These are phyloP conservation scores for Corylus americana DNA, from an alignment of 306 rosid genomes.

Conservation along the genomic window DNA sequence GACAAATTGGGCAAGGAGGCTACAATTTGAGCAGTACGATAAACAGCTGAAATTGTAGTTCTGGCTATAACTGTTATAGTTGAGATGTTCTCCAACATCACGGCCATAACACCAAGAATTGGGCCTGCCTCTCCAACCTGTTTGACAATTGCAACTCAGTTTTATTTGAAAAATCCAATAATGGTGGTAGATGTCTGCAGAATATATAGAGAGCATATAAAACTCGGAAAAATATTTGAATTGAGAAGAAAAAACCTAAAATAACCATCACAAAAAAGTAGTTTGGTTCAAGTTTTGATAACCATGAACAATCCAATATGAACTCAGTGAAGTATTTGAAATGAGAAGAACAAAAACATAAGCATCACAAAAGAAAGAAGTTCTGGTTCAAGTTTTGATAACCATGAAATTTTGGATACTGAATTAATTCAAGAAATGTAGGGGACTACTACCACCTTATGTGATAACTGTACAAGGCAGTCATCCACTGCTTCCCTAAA, in stretches of 20 bases:
- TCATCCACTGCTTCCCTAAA: conserved; percentile 72
- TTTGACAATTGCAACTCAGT: conserved; percentile 36
- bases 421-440: conserved; percentile 18
- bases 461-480: conserved; percentile 78
- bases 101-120: conserved; percentile 83
- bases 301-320: conserved; percentile 9
- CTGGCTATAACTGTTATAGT: conserved; percentile 61
- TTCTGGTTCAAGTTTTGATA: conserved; percentile 20
- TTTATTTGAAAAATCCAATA: conserved; percentile 14
- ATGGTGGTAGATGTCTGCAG: neutral
- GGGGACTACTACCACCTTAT: conserved; percentile 56
- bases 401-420: conserved; percentile 7
- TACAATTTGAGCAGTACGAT: conserved; percentile 79
- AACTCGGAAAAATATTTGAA: conserved; percentile 6
- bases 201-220: neutral
- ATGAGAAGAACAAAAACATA: conserved; percentile 15
- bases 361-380: neutral
- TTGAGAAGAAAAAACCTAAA: conserved; percentile 14
- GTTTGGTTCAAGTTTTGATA: conserved; percentile 17
- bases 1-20: conserved; percentile 72
- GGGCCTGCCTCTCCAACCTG: conserved; percentile 94
- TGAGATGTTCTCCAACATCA: conserved; percentile 82
- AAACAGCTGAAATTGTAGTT: conserved; percentile 68
- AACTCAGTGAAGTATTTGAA: conserved; percentile 9
- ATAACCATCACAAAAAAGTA: conserved; percentile 9